These are phyloP conservation scores for Plasmopara viticola DNA, from an alignment of 352 stramenopile genomes.

Conservation along the genomic window DNA sequence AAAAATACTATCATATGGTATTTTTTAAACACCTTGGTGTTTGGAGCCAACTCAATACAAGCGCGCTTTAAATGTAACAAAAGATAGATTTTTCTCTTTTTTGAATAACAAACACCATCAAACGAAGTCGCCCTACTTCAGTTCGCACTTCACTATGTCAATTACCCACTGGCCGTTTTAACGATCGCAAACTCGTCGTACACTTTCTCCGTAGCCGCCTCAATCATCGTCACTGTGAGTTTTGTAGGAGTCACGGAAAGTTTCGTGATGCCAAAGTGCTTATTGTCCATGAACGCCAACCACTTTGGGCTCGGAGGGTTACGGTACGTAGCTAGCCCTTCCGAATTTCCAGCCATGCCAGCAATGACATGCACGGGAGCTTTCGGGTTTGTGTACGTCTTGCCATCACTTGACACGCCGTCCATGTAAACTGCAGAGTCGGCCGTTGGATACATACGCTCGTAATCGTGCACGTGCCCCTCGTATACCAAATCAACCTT, in stretches of 20 bases:
- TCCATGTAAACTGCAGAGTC: slow-evolving; percentile 24
- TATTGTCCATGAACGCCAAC: slow-evolving; percentile 24
- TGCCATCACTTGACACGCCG: slow-evolving; percentile 31
- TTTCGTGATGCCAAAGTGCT: slow-evolving; percentile 12
- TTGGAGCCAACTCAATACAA: too few species aligned
- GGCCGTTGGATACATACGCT: slow-evolving; percentile 35
- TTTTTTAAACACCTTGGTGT: too few species aligned
- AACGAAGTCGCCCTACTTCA: too few species aligned
- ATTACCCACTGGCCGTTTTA: slow-evolving; percentile 12
- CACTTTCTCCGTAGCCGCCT: slow-evolving; percentile 6
- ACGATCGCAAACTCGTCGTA: slow-evolving; percentile 38
- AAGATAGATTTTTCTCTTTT: too few species aligned
- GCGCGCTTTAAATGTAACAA: too few species aligned
- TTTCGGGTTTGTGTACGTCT: slow-evolving; percentile 35
- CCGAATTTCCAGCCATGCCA: slow-evolving; percentile 26
- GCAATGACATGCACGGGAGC: slow-evolving; percentile 45
- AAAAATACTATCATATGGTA: too few species aligned
- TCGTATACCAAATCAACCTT: slow-evolving; percentile 45
- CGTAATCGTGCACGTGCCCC: slow-evolving; percentile 47
- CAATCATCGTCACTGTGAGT: slow-evolving; percentile 26
- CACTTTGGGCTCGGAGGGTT: slow-evolving; percentile 15
- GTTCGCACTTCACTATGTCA: too few species aligned
- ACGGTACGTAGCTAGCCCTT: slow-evolving; percentile 24
- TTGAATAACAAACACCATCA: too few species aligned
- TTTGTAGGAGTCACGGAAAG: slow-evolving; percentile 23